Evolutionary conservation across 2,329 filamentous ascomycete genomes (phyloP).

Genomic region (Malbranchea cinnamomea): DNA sequence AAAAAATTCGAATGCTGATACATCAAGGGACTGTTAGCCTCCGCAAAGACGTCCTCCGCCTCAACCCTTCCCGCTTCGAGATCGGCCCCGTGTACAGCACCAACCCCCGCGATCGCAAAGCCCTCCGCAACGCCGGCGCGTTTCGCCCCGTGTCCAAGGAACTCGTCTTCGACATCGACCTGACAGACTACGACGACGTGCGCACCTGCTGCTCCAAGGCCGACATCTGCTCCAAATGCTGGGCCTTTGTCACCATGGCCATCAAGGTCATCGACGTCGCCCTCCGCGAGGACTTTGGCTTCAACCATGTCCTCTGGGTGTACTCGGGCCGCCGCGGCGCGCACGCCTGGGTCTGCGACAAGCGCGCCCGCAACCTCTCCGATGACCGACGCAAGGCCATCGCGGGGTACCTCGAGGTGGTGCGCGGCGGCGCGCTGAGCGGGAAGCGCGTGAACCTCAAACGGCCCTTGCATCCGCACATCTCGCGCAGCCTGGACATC

Average conservation of each 20-base stretch:
- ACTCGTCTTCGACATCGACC: slow-evolving; percentile 96
- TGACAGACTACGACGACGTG: slow-evolving; percentile 97
- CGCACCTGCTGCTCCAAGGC: slow-evolving; percentile 89
- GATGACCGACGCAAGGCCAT: slow-evolving; percentile 75
- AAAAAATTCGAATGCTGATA: not conserved
- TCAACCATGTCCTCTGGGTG: slow-evolving; percentile 94
- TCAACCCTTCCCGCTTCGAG: slow-evolving; percentile 89
- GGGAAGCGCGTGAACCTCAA: slow-evolving; percentile 76
- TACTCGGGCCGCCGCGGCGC: slow-evolving; percentile 93
- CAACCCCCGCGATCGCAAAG: slow-evolving; percentile 87
- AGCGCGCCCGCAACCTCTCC: slow-evolving; percentile 66
- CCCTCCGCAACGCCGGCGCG: slow-evolving; percentile 59
- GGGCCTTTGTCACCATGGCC: slow-evolving; percentile 95
- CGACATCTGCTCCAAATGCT: slow-evolving; percentile 87
- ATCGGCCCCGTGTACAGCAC: slow-evolving; percentile 94
- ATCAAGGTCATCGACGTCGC: slow-evolving; percentile 85
- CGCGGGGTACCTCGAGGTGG: slow-evolving; percentile 74
- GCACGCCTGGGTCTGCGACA: slow-evolving; percentile 97
- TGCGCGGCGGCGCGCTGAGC: slow-evolving; percentile 73
- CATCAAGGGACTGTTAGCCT: slow-evolving; percentile 38
- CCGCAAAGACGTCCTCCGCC: slow-evolving; percentile 75
- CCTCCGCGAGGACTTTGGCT: slow-evolving; percentile 86
- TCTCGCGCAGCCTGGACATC: slow-evolving; percentile 71
- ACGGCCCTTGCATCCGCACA: slow-evolving; percentile 77
- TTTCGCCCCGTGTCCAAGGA: slow-evolving; percentile 87